Base-by-base conservation (phyloP, 106 monocot genomes). In the Gastrodia elata region DNA sequence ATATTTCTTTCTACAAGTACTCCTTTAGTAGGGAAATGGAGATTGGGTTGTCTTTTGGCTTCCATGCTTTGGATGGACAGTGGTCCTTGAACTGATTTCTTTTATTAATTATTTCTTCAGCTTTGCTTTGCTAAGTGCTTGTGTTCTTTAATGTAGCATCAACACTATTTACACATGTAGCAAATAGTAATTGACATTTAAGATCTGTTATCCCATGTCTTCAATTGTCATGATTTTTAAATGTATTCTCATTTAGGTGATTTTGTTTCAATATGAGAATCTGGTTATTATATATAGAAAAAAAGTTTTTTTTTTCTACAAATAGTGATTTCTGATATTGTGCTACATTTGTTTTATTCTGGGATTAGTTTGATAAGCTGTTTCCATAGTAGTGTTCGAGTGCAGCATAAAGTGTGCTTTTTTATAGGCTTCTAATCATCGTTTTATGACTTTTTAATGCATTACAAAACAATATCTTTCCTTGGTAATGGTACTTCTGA, bases 111-210 rank as follows among this genome's bases (percentile, higher is more conserved):
- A 61, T 11, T 61, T 61, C 30, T 30, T 30, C 61, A 30, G 32
- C 20, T 61, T 61, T 61, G 14, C 4, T 30, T 32, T 61, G 61
- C 61, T 32, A 61, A 61, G 61, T 14, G 22, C 27, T 61, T 8
- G 30, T 61, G 61, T 61, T 61, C 13, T 61, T 32, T 61, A 27
- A 13, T 14, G 4, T 13, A 61, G 9, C 30, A 32, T 27, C 10
- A 61, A 30, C 8, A 61, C 61, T 61, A 30, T 61, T 32, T 61
- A 33, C 61, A 61, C n/a, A n/a, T n/a, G n/a, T n/a, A n/a, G n/a
- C n/a, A n/a, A n/a, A n/a, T n/a, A n/a, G n/a, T n/a, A n/a, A n/a
- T n/a, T n/a, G n/a, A n/a, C n/a, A n/a, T n/a, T n/a, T n/a, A n/a
- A n/a, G n/a, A n/a, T n/a, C n/a, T n/a, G n/a, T n/a, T n/a, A n/a